These are phyloP conservation scores for Takashimella tepidaria DNA, from an alignment of 1,284 basidiomycete species.

Conservation along the genomic window DNA sequence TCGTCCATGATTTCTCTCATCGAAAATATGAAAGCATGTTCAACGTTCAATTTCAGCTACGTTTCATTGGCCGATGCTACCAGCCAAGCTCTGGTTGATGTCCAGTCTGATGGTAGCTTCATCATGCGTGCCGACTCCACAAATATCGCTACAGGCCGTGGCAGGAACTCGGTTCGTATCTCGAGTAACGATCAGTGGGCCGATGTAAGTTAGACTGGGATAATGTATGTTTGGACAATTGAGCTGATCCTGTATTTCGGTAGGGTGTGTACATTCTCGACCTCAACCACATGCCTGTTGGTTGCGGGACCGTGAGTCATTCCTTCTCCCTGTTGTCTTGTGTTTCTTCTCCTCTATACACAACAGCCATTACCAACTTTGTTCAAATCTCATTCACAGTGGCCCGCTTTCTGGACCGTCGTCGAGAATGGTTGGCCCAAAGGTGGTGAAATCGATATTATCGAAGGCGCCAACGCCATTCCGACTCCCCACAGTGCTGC, in stretches of 20 bases:
- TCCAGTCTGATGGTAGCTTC: conserved; percentile 18
- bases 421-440: conserved; percentile 63
- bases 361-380: not conserved
- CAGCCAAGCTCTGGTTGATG: conserved; percentile 19
- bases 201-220: conserved; percentile 27
- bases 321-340: no score
- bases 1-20: not conserved
- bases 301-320: conserved; percentile 40
- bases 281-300: conserved; percentile 44
- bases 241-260: not conserved
- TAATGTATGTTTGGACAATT: not conserved
- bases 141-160: conserved; percentile 33
- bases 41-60: no score
- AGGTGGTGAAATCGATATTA: conserved; percentile 76
- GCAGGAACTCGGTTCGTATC: conserved; percentile 54
- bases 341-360: not conserved
- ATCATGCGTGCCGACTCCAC: conserved; percentile 37
- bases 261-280: conserved; percentile 43
- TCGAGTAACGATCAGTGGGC: conserved; percentile 35
- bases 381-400: no score
- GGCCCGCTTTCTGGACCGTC: conserved; percentile 65
- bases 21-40: not conserved
- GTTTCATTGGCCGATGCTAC: conserved; percentile 28
- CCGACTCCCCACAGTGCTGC: conserved; percentile 23
- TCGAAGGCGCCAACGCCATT: conserved; percentile 65